These are phyloP conservation scores for Silybum marianum DNA, from an alignment of 129 eudicot species.

Conservation along the genomic window DNA sequence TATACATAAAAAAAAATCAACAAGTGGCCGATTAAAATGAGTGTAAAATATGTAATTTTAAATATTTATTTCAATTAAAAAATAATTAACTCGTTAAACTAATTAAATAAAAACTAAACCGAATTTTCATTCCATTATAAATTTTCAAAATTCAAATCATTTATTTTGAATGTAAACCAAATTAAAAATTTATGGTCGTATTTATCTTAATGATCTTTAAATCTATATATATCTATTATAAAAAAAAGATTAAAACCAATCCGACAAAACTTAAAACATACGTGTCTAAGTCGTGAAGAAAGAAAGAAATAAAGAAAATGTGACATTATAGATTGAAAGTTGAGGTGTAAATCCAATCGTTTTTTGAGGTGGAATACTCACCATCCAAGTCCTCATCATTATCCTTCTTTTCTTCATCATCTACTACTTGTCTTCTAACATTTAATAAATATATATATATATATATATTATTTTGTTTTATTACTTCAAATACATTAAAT, in stretches of 20 bases:
- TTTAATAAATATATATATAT: neutral
- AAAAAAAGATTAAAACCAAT: neutral
- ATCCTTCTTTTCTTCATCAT: neutral
- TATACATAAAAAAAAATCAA: too few relatives aligned
- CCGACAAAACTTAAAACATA: neutral
- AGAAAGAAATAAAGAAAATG: neutral
- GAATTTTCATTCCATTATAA: too few relatives aligned
- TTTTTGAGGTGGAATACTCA: slow-evolving; percentile 20
- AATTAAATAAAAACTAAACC: too few relatives aligned
- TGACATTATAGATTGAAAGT: neutral
- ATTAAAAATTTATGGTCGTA: too few relatives aligned
- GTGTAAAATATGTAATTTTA: too few relatives aligned
- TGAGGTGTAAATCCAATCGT: slow-evolving; percentile 1
- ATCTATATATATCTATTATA: too few relatives aligned
- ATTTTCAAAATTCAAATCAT: too few relatives aligned
- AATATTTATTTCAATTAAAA: too few relatives aligned
- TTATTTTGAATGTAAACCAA: too few relatives aligned
- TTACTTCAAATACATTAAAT: neutral
- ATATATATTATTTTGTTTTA: neutral
- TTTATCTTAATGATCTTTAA: too few relatives aligned
- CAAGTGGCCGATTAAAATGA: too few relatives aligned
- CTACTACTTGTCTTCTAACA: neutral
- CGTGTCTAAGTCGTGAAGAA: neutral
- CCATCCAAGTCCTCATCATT: neutral
- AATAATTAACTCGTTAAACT: too few relatives aligned